Percentiles rank a stretch among this genome's conserved stretches.
Evolutionary conservation across 345 rosid genomes (phyloP).

Genomic region (Euphorbia tirucalli): DNA sequence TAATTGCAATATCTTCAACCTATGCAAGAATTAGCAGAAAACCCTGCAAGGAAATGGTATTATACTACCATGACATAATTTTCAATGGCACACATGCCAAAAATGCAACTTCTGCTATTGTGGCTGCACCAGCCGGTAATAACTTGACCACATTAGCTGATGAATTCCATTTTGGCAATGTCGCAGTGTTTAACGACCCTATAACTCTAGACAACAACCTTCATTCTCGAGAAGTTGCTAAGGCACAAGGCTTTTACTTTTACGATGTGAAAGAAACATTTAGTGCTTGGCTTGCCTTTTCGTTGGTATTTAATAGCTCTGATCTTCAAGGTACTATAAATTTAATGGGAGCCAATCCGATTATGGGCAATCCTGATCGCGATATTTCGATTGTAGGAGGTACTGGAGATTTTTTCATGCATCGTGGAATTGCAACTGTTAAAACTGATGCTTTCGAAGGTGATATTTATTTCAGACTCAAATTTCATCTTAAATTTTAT

Average conservation of each 20-base stretch:
- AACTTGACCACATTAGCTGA: slow-evolving; percentile 39
- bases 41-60: slow-evolving; percentile 38
- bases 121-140: slow-evolving; percentile 38
- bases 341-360: slow-evolving; percentile 44
- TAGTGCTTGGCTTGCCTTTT: slow-evolving; percentile 52
- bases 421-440: slow-evolving; percentile 46
- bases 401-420: slow-evolving; percentile 49
- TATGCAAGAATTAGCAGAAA: slow-evolving; percentile 6
- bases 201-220: slow-evolving; percentile 48
- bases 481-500: slow-evolving; percentile 44
- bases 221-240: slow-evolving; percentile 36
- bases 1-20: slow-evolving; percentile 8
- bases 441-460: slow-evolving; percentile 44
- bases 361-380: slow-evolving; percentile 35
- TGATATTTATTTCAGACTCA: slow-evolving; percentile 40
- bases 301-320: slow-evolving; percentile 41
- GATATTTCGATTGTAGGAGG: slow-evolving; percentile 51
- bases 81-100: slow-evolving; percentile 45
- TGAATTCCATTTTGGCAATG: slow-evolving; percentile 40
- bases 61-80: slow-evolving; percentile 49
- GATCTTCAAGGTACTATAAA: slow-evolving; percentile 35
- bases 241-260: slow-evolving; percentile 47
- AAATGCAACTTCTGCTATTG: slow-evolving; percentile 46
- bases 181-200: slow-evolving; percentile 52
- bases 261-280: slow-evolving; percentile 43